Evolutionary conservation across 345 rosid genomes (phyloP), one percentile per base, ranked within the genome.

Genomic region (Mercurialis annua): DNA sequence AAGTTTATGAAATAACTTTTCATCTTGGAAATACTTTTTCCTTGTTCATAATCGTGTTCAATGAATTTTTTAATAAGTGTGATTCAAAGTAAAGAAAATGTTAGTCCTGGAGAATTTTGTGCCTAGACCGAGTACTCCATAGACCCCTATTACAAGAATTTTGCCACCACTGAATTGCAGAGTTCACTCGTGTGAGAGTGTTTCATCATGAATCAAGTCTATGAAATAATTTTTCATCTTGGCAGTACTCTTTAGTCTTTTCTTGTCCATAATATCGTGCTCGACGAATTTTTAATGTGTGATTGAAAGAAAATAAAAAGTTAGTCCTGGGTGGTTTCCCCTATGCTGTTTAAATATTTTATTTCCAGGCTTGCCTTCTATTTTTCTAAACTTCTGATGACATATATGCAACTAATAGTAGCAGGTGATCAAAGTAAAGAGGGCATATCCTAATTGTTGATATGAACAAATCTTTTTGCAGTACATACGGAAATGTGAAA

Each of bases 401-500:
- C 38, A 62, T 5, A 18, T 44, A 15, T 12, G 31, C 38, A 5
- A 20, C 26, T 55, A 49, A 29, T 27, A 43, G 24, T 29, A 30
- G 31, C 3, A 29, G 70, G 17, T 14, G 40, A 38, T 10, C 2
- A 5, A 54, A 43, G 27, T 14, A 33, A 30, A n/a, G 52, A 20
- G 24, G 14, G 57, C 16, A 48, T 36, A 17, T 33, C 20, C 24
- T 23, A 26, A 18, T 6, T 18, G 17, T 47, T 29, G n/a, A 62
- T 63, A 33, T 40, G 52, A 10, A 26, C 5, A 30, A 23, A 47
- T 3, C 34, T 36, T 58, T 34, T 62, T 17, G 47, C 40, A 29
- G 73, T 62, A 52, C 46, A 29, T 14, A 29, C 24, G 69, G 18
- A 44, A 64, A 43, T 73, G 44, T 17, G 44, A 18, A 11, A 57